Evolutionary conservation across 805 yeast species (phyloP).

Genomic region (Yamadazyma kitorensis): DNA sequence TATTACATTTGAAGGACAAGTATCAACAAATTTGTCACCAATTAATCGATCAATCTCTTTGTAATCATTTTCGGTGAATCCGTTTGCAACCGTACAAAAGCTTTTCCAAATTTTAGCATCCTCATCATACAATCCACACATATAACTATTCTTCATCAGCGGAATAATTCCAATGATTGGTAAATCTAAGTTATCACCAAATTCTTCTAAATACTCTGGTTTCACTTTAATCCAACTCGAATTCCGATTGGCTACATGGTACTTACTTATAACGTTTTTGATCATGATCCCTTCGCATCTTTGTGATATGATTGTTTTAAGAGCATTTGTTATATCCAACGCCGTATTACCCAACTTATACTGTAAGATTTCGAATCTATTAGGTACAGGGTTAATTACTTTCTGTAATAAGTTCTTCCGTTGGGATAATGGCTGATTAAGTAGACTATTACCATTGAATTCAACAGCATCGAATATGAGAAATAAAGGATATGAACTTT

Average conservation of each 20-base stretch:
- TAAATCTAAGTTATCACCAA: slow-evolving; percentile 84
- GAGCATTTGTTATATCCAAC: slow-evolving; percentile 52
- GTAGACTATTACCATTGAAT: slow-evolving; percentile 64
- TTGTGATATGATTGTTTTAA: slow-evolving; percentile 55
- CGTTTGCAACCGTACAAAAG: slow-evolving; percentile 82
- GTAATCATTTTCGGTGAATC: slow-evolving; percentile 65
- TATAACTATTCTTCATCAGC: slow-evolving; percentile 66
- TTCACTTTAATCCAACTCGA: slow-evolving; percentile 84
- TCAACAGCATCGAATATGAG: slow-evolving; percentile 72
- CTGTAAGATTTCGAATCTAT: slow-evolving; percentile 49
- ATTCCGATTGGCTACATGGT: slow-evolving; percentile 50
- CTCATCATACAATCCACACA: slow-evolving; percentile 65
- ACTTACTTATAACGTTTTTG: slow-evolving; percentile 58
- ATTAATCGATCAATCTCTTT: slow-evolving; percentile 56
- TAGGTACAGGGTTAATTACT: slow-evolving; percentile 44
- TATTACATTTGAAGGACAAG: slow-evolving; percentile 25
- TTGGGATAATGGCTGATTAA: slow-evolving; percentile 36
- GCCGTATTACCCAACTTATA: slow-evolving; percentile 40
- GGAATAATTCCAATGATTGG: slow-evolving; percentile 75
- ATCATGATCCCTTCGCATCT: slow-evolving; percentile 82
- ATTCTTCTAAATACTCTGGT: slow-evolving; percentile 84
- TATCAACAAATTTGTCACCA: slow-evolving; percentile 43
- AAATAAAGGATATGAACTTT: slow-evolving; percentile 49
- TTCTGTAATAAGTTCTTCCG: slow-evolving; percentile 51
- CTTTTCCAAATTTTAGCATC: slow-evolving; percentile 50